Evolutionary conservation across 176 grass and related monocot species (phyloP).

Genomic region (Bromus sterilis): DNA sequence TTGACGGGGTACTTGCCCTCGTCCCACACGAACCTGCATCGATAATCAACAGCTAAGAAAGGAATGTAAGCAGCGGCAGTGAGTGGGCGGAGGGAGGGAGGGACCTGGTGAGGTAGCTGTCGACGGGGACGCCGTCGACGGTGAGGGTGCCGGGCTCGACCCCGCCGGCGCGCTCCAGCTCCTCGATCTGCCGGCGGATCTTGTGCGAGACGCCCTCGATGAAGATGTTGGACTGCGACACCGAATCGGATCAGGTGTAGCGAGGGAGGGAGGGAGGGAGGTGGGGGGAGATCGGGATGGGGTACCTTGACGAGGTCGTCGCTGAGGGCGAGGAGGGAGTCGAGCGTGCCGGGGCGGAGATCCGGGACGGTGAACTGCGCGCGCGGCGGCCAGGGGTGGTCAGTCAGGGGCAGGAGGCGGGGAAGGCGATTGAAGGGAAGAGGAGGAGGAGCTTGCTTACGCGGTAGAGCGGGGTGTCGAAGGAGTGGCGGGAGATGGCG

Average conservation of each 20-base stretch:
- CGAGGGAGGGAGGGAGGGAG: too few species aligned
- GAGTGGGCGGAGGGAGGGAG: not conserved
- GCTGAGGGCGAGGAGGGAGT: slow-evolving; percentile 95
- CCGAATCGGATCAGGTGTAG: too few species aligned
- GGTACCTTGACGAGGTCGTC: slow-evolving; percentile 88
- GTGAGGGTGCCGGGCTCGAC: slow-evolving; percentile 55
- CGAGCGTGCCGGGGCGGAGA: slow-evolving; percentile 84
- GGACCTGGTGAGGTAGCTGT: slow-evolving; percentile 91
- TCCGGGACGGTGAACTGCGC: slow-evolving; percentile 77
- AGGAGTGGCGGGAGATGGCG: slow-evolving; percentile 70
- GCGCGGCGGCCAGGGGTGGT: not conserved
- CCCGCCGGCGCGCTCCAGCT: slow-evolving; percentile 65
- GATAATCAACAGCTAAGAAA: not conserved
- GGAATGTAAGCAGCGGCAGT: not conserved
- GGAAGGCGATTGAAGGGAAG: not conserved
- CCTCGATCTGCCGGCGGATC: slow-evolving; percentile 95
- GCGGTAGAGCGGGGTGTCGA: slow-evolving; percentile 91
- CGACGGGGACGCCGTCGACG: slow-evolving; percentile 87
- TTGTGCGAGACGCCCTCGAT: slow-evolving; percentile 91
- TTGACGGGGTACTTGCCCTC: slow-evolving; percentile 86
- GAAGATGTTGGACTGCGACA: slow-evolving; percentile 73
- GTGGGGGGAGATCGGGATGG: not conserved
- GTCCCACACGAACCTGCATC: slow-evolving; percentile 84
- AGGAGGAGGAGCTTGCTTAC: slow-evolving; percentile 19
- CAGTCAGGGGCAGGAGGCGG: not conserved